phyloP scores from a whole-genome alignment of 2,329 filamentous ascomycete genomes.

The Epichloe hybrida region DNA sequence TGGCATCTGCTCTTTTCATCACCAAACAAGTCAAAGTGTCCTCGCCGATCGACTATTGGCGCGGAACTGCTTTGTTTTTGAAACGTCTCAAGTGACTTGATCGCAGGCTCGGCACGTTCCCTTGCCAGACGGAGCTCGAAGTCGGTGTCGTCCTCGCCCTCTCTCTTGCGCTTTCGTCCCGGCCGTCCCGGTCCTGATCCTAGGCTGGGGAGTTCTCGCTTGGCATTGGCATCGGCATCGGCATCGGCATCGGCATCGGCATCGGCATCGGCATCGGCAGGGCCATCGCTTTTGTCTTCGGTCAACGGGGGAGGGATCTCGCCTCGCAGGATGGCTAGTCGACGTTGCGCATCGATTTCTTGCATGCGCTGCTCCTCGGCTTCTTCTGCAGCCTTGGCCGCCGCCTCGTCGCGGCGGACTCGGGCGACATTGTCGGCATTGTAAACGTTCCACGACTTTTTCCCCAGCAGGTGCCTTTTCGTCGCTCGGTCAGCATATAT shows the following conservation, averaged over 20 bases:
- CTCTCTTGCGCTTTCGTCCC: slow-evolving; percentile 47
- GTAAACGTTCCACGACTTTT: slow-evolving; percentile 99
- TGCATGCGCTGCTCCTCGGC: slow-evolving; percentile 75
- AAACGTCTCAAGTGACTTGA: slow-evolving; percentile 9
- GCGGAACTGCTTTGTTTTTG: slow-evolving; percentile 33
- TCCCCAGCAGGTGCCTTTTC: slow-evolving; percentile 66
- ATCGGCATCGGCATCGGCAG: background rate
- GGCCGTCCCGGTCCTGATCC: slow-evolving; percentile 4
- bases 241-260: too few species aligned
- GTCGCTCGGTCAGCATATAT: background rate
- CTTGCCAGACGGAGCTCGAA: slow-evolving; percentile 68
- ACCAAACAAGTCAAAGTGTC: slow-evolving; percentile 75
- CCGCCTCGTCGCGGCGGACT: slow-evolving; percentile 80
- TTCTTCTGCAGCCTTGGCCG: slow-evolving; percentile 60
- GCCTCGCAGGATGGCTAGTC: slow-evolving; percentile 70
- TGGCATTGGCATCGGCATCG: too few species aligned
- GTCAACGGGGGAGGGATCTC: slow-evolving; percentile 36
- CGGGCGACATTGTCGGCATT: slow-evolving; percentile 81
- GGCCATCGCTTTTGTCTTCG: slow-evolving; percentile 15
- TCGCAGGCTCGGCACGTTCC: slow-evolving; percentile 26
- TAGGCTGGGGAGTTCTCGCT: slow-evolving; percentile 1
- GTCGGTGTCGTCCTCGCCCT: slow-evolving; percentile 81
- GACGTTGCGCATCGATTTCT: slow-evolving; percentile 64
- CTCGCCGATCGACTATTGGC: slow-evolving; percentile 55
- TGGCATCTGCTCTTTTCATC: slow-evolving; percentile 31